phyloP scores from a whole-genome alignment of 208 protist genomes.

The Blastocrithidia nonstop region DNA sequence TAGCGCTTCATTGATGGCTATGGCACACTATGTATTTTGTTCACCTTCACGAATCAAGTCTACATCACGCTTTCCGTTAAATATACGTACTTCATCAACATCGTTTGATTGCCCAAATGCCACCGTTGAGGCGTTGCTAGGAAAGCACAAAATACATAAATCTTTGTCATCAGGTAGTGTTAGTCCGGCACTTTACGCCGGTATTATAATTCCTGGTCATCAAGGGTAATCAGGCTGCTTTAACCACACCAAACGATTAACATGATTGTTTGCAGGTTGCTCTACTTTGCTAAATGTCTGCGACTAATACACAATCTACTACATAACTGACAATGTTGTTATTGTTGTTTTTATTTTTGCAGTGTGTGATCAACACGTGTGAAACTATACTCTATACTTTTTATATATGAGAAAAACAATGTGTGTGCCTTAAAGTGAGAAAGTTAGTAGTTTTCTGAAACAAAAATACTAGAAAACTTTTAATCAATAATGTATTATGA shows the following conservation, averaged over 20 bases:
- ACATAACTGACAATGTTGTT: too few species aligned
- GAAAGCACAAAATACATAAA: constrained; percentile 44
- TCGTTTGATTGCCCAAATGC: constrained; percentile 27
- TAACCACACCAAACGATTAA: constrained; percentile 60
- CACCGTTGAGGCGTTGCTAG: constrained; percentile 23
- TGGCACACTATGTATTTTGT: constrained; percentile 19
- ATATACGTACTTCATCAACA: too few species aligned
- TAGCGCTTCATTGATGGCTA: constrained; percentile 34
- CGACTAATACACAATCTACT: too few species aligned
- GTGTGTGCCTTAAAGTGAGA: too few species aligned
- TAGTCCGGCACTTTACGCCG: constrained; percentile 13
- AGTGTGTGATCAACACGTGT: too few species aligned
- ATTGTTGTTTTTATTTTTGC: too few species aligned
- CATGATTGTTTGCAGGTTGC: constrained; percentile 5
- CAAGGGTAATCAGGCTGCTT: constrained; percentile 67
- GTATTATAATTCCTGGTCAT: constrained; percentile 60
- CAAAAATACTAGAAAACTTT: too few species aligned
- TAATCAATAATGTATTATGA: too few species aligned
- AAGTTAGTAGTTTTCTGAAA: too few species aligned
- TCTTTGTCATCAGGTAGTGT: constrained; percentile 26
- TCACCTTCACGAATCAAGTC: constrained; percentile 16
- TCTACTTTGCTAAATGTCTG: too few species aligned
- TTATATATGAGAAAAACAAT: too few species aligned
- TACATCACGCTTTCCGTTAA: constrained; percentile 14
- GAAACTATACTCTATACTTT: too few species aligned